Conservation (phyloP, 2,329 filamentous ascomycete species). For the Biscogniauxia sp. region DNA sequence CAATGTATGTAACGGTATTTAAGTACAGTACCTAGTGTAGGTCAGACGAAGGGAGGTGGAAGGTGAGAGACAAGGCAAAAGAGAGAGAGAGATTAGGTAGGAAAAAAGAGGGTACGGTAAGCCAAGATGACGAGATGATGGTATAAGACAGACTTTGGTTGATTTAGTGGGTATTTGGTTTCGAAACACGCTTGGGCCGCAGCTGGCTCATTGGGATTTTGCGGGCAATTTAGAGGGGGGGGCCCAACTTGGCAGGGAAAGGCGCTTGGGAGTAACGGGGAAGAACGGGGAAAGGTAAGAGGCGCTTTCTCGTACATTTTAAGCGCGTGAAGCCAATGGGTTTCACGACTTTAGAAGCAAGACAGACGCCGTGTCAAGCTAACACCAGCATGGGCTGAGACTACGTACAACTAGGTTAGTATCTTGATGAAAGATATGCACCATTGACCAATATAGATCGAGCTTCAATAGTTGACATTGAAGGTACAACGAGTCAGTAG, state of each 20-base stretch:
- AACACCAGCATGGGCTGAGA: constrained; percentile 1
- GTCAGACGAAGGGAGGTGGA: neutral
- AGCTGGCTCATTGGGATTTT: neutral
- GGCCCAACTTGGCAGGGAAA: neutral
- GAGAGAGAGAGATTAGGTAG: neutral
- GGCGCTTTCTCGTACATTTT: constrained; percentile 1
- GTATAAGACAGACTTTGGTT: neutral
- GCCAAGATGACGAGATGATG: neutral
- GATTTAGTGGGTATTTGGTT: neutral
- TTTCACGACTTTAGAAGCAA: constrained; percentile 17
- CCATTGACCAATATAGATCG: neutral
- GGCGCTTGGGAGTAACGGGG: neutral
- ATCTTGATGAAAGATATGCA: constrained; percentile 1
- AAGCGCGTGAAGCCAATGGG: constrained; percentile 20
- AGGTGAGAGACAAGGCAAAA: too few species aligned
- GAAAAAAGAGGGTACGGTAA: neutral
- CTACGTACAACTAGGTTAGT: neutral
- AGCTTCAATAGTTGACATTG: too few species aligned
- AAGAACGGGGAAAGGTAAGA: neutral
- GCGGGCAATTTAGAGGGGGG: too few species aligned
- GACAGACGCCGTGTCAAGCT: constrained; percentile 24
- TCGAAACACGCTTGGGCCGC: neutral
- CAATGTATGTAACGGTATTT: neutral
- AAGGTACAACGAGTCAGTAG: too few species aligned
- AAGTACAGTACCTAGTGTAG: neutral